These are phyloP conservation scores for Tuber brumale DNA, from an alignment of 495 filamentous ascomycete genomes.

Conservation along the genomic window DNA sequence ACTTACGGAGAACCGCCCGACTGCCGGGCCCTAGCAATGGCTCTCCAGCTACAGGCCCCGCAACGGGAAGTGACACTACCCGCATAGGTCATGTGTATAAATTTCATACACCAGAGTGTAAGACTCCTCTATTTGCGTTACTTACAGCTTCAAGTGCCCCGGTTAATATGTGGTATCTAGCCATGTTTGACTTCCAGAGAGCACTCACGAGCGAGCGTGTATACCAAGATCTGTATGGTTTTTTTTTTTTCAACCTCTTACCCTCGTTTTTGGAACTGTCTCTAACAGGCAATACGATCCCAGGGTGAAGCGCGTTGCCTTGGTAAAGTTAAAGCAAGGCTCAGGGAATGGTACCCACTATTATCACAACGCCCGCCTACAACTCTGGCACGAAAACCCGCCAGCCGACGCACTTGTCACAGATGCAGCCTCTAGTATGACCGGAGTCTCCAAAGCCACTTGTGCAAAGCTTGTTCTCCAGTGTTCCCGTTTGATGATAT, in stretches of 20 bases:
- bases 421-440: constrained; percentile 17
- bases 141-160: not conserved
- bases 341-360: constrained; percentile 18
- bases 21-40: not conserved
- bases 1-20: constrained; percentile 13
- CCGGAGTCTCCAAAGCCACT: constrained; percentile 19
- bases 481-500: constrained; percentile 26
- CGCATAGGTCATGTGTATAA: constrained; percentile 23
- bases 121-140: not conserved
- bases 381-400: constrained; percentile 25
- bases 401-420: constrained; percentile 16
- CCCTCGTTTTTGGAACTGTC: not conserved
- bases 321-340: constrained; percentile 16
- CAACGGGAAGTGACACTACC: not conserved
- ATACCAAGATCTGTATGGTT: constrained; percentile 20
- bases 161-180: constrained; percentile 4
- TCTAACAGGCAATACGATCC: not conserved
- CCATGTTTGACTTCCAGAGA: constrained; percentile 21
- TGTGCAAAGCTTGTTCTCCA: constrained; percentile 14
- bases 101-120: constrained; percentile 16
- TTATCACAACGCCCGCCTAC: constrained; percentile 19
- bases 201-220: constrained; percentile 18
- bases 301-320: constrained; percentile 24
- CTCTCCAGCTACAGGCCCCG: not conserved
- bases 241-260: not conserved